Base-by-base conservation (phyloP, 2,329 filamentous ascomycete genomes). In the Diaporthe nobilis region DNA sequence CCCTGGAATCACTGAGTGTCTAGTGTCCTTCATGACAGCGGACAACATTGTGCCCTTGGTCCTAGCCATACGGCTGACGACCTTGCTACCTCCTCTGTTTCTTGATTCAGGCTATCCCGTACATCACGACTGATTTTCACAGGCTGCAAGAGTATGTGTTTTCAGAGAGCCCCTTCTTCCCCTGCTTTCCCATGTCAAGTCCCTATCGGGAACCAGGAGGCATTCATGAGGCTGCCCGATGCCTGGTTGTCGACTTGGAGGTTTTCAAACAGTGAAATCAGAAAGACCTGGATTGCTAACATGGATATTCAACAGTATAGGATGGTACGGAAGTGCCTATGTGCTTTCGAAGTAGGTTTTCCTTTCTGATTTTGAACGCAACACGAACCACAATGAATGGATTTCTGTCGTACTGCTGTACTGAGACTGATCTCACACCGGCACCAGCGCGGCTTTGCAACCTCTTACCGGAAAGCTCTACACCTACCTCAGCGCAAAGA, bases 401-500 rank as follows among this genome's bases (percentile, higher is more conserved):
- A 2, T 0, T 12, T 39, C 2, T 39, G 10, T 12, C 37, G 12
- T 13, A 12, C 2, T 39, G 1, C 10, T 2, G 37, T 3, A 4
- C 37, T 2, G 37, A 39, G 37, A 39, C 10, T 39, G 37, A 58
- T 55, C 10, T 12, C 58, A 58, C 17, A 3, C 25, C 25, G 9
- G 5, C 37, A 42, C 20, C n/a, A 72, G 71, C 28, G 71, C 71
- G 13, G 53, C 71, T 44, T 47, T 72, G 20, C 71, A 72, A 39
- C 71, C 71, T 44, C 55, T 72, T 4, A 61, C 53, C 13, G 71
- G 71, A 28, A 72, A 72, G 7, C 31, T 72, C 12, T 72, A 72
- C 55, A 60, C 51, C 37, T 58, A 60, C 22, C 55, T 72, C n/a
- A 72, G n/a, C 70, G 37, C 70, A 2, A 72, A 72, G 70, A 4